Evolutionary conservation across 768 basidiomycete genomes (phyloP).

Genomic region (Boletus reticulatus): DNA sequence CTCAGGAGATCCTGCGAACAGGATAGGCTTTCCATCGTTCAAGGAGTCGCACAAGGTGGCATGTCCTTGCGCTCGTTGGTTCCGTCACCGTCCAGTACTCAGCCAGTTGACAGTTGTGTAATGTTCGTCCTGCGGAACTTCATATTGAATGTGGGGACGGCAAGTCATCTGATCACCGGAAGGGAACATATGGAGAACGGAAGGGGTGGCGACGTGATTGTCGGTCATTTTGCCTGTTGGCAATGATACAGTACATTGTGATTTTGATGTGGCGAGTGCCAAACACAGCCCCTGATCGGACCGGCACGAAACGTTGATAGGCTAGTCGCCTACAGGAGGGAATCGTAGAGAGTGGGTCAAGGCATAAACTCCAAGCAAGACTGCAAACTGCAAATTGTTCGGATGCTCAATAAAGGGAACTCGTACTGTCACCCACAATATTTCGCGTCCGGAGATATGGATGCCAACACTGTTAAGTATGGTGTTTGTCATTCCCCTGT

Average conservation of each 20-base stretch:
- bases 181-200: neutral
- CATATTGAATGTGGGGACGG: neutral
- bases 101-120: no score
- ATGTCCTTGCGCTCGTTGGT: neutral
- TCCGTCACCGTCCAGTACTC: neutral
- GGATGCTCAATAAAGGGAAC: neutral
- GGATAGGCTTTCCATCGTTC: neutral
- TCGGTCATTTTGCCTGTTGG: neutral
- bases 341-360: neutral
- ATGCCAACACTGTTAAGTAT: no score
- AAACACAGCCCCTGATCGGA: no score
- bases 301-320: no score
- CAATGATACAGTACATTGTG: neutral
- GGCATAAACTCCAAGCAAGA: neutral
- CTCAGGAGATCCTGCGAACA: neutral
- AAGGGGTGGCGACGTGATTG: neutral
- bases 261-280: no score
- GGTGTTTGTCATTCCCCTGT: no score
- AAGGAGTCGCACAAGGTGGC: neutral
- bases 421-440: no score
- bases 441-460: no score
- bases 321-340: neutral
- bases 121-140: neutral
- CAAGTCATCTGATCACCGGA: neutral
- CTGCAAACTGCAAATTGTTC: neutral